A percentile compares a stretch with the other conserved stretches of the same genome.
phyloP scores from a whole-genome alignment of 2,329 filamentous ascomycete species.

The Cercospora sp. region DNA sequence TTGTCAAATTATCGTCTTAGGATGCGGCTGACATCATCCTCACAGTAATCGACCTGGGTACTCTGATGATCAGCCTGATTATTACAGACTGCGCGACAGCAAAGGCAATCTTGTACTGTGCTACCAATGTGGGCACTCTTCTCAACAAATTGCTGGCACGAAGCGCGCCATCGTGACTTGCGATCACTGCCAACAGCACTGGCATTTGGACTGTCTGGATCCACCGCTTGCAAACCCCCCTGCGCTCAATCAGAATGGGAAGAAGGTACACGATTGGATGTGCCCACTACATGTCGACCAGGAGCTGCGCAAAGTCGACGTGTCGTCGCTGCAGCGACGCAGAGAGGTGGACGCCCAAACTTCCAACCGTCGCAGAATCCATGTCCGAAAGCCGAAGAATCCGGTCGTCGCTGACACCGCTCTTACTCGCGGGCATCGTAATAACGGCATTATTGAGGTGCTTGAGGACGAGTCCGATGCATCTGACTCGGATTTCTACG shows the following conservation, averaged over 20 bases:
- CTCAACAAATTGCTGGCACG: constrained; percentile 46
- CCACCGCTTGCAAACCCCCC: constrained; percentile 80
- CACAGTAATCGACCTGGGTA: constrained; percentile 40
- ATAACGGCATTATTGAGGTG: constrained; percentile 52
- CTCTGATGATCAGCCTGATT: constrained; percentile 47
- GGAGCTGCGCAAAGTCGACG: constrained; percentile 62
- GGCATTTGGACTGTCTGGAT: constrained; percentile 91
- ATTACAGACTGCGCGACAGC: constrained; percentile 54
- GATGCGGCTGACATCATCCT: constrained; percentile 7
- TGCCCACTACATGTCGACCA: constrained; percentile 87
- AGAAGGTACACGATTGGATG: constrained; percentile 72
- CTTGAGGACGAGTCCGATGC: constrained; percentile 46
- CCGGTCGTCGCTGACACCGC: constrained; percentile 50
- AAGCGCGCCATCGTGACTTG: constrained; percentile 80
- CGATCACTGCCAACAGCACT: constrained; percentile 76
- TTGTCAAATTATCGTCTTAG: background rate
- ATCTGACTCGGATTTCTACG: constrained; percentile 49
- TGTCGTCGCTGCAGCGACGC: constrained; percentile 28
- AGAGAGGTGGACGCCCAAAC: constrained; percentile 47
- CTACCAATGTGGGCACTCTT: constrained; percentile 69
- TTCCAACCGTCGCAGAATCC: constrained; percentile 39
- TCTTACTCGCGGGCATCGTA: constrained; percentile 61
- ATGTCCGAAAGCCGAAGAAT: constrained; percentile 54
- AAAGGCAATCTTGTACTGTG: constrained; percentile 79
- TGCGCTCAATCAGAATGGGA: constrained; percentile 52